Evolutionary conservation across 257 asterid genomes (phyloP), one percentile per base, ranked within the genome.

Genomic region (Henckelia pumila): DNA sequence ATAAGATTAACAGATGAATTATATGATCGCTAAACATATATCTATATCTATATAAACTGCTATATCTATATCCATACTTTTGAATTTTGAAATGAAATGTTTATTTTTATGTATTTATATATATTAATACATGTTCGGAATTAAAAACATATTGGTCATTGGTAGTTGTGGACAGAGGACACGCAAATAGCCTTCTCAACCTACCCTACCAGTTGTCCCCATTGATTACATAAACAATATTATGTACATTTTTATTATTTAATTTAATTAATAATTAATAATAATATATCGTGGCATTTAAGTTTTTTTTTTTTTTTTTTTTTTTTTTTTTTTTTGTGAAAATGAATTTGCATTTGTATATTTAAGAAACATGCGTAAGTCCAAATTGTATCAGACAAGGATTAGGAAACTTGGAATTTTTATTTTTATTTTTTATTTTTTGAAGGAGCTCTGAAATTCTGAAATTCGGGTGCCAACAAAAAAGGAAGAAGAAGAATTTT

Each of bases 181-280:
- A 79, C 70, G 69, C 33, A 64, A 75, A 55, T 57, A 50, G 76
- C 52, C 66, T 64, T 59, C 53, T 67, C 61, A 13, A 75, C 81
- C 83, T 72, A 77, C 76, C 72, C 68, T 25, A 24, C 55, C 78
- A 56, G 68, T 33, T 62, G 58, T 64, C 67, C 59, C 20, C 64
- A 29, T 56, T 19, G 2, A 65, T 69, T 52, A 57, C 40, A 71
- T 33, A 4, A 19, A 61, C 22, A 13, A 10, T 24, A 37, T 22
- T 5, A 9, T 24, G 20, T 19, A 17, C 33, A 26, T 29, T 20
- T 6, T 57, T 49, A 55, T 26, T 21, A 1, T 14, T 26, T 26
- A 40, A n/a, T n/a, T n/a, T n/a, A n/a, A n/a, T n/a, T n/a, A n/a
- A n/a, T n/a, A n/a, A n/a, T n/a, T n/a, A n/a, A n/a, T n/a, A n/a